A percentile compares a stretch with the other conserved stretches of the same genome.
Conservation (phyloP, 176 grass and related monocot genomes). For the Tillandsia leiboldiana region DNA sequence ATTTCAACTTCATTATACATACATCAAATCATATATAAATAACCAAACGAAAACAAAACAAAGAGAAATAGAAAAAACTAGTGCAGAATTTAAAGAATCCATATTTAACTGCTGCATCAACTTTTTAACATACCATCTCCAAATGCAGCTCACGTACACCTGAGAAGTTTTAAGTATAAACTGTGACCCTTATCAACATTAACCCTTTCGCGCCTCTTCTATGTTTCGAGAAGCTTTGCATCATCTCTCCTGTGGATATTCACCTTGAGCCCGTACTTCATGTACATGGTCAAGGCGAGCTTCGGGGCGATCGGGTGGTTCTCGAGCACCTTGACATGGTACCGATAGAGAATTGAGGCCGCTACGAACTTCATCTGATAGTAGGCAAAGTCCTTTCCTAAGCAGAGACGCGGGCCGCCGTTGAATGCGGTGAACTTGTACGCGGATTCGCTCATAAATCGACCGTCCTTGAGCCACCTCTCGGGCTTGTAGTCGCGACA, state of each 20-base stretch:
- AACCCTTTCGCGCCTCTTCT: too few relatives aligned
- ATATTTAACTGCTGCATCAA: too few relatives aligned
- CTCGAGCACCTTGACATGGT: constrained; percentile 45
- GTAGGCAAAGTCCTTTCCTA: constrained; percentile 95
- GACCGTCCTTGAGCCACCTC: constrained; percentile 76
- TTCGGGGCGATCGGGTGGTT: constrained; percentile 66
- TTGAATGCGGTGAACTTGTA: constrained; percentile 98
- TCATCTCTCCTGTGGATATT: constrained; percentile 48
- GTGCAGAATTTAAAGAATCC: too few relatives aligned
- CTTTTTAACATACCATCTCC: too few relatives aligned
- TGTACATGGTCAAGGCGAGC: constrained; percentile 92
- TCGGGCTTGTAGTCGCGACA: constrained; percentile 86
- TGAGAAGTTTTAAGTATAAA: too few relatives aligned
- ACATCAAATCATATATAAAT: too few relatives aligned
- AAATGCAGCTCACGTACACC: too few relatives aligned
- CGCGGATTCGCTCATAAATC: constrained; percentile 74
- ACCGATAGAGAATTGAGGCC: constrained; percentile 60
- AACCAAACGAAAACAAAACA: too few relatives aligned
- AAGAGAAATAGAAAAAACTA: too few relatives aligned
- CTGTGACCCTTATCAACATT: too few relatives aligned
- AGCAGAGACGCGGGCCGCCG: constrained; percentile 70
- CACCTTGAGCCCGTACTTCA: constrained; percentile 86
- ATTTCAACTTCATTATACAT: too few relatives aligned
- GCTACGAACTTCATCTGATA: constrained; percentile 98
- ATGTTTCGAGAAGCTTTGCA: background rate